Evolutionary conservation across 1,139 yeast genomes (phyloP).

Genomic region (Arxiozyma telluris): DNA sequence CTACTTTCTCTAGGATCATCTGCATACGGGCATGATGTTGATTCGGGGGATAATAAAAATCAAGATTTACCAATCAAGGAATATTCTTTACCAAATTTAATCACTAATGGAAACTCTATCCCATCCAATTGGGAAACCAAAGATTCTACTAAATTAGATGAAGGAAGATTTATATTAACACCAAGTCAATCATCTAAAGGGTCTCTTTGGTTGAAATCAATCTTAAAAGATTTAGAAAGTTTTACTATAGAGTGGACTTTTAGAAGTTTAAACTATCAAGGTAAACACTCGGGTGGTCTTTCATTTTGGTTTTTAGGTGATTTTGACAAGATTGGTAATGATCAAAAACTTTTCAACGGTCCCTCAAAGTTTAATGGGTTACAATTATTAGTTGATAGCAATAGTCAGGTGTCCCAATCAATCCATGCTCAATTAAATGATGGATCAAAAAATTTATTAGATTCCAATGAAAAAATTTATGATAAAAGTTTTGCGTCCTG

Average conservation of each 20-base stretch:
- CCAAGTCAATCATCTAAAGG: constrained; percentile 37
- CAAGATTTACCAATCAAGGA: constrained; percentile 2
- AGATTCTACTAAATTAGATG: constrained; percentile 31
- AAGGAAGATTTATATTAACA: constrained; percentile 38
- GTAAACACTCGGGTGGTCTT: constrained; percentile 24
- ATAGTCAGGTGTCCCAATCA: constrained; percentile 36
- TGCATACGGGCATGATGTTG: background rate
- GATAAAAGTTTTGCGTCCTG: constrained; percentile 46
- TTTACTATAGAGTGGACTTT: constrained; percentile 60
- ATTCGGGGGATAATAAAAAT: background rate
- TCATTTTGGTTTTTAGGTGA: constrained; percentile 37
- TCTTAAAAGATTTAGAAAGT: constrained; percentile 5
- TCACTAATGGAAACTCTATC: constrained; percentile 11
- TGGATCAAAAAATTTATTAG: constrained; percentile 25
- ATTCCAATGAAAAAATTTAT: constrained; percentile 20
- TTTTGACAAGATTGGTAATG: constrained; percentile 1
- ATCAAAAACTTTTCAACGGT: constrained; percentile 17
- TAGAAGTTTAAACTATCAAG: constrained; percentile 46
- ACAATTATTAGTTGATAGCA: constrained; percentile 44
- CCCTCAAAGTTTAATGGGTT: constrained; percentile 48
- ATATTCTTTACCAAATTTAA: constrained; percentile 33
- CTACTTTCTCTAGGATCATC: background rate
- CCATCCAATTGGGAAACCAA: constrained; percentile 29
- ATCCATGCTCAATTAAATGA: constrained; percentile 53
- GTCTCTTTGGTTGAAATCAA: constrained; percentile 40